phyloP scores from a whole-genome alignment of 2,329 filamentous ascomycete species.

The Raffaelea albimanens region DNA sequence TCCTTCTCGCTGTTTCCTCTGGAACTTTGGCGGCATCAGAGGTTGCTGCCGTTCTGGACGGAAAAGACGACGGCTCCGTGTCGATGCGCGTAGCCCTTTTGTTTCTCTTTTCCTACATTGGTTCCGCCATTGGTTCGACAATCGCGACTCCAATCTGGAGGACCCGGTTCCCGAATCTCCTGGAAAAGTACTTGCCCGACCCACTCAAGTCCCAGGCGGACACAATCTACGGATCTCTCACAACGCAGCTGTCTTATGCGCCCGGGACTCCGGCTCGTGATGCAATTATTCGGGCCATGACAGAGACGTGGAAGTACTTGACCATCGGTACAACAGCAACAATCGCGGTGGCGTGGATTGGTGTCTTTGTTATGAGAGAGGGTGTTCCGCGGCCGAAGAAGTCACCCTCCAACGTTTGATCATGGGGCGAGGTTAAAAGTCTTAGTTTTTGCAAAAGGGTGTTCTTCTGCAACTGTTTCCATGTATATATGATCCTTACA shows the following conservation, averaged over 20 bases:
- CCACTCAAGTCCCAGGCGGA: neutral
- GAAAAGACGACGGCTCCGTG: neutral
- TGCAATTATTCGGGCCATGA: neutral
- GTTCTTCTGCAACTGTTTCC: too few species aligned
- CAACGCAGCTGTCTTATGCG: neutral
- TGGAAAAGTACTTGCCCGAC: neutral
- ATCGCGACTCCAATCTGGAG: neutral
- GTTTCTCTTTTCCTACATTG: neutral
- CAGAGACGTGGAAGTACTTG: neutral
- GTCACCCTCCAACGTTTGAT: too few species aligned
- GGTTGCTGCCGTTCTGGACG: neutral
- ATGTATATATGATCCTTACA: too few species aligned
- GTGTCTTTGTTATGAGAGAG: neutral
- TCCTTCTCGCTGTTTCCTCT: neutral
- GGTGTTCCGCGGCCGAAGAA: neutral
- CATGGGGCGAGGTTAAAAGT: too few species aligned
- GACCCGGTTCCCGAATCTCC: neutral
- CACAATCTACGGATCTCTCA: neutral
- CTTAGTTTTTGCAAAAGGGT: too few species aligned
- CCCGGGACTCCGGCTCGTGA: neutral
- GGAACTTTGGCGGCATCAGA: neutral
- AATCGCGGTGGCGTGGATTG: neutral
- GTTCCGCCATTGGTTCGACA: neutral
- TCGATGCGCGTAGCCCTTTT: neutral
- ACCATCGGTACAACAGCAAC: neutral